Evolutionary conservation across 2,329 filamentous ascomycete genomes (phyloP).

Genomic region (Phyllosticta citriasiana): DNA sequence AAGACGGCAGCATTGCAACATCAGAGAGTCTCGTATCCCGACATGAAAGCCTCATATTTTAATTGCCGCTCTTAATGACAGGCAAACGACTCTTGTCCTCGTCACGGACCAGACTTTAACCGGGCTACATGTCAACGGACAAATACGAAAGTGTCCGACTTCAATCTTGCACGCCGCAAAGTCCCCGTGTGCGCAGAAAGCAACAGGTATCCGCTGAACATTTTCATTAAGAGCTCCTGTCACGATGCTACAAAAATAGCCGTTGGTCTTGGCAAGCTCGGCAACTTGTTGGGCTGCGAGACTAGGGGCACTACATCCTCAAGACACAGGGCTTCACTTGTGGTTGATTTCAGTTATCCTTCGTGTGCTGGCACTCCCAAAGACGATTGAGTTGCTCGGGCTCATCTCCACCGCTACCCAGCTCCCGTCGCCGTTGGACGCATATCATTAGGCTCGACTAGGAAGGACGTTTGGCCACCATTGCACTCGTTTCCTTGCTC

Average conservation of each 20-base stretch:
- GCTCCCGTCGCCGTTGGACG: neutral
- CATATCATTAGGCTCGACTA: neutral
- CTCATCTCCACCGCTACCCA: neutral
- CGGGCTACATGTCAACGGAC: too few species aligned
- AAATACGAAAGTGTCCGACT: too few species aligned
- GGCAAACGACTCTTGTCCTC: too few species aligned
- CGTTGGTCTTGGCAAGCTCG: neutral
- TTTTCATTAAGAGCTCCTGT: too few species aligned
- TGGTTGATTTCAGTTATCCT: neutral
- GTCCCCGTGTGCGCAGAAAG: too few species aligned
- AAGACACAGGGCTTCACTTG: neutral
- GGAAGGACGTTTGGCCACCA: neutral
- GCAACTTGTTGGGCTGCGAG: neutral
- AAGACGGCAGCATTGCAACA: neutral
- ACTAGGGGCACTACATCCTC: neutral
- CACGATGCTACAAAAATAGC: too few species aligned
- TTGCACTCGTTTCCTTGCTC: neutral
- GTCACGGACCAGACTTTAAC: too few species aligned
- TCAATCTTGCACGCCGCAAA: too few species aligned
- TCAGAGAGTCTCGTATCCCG: neutral
- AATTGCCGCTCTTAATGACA: too few species aligned
- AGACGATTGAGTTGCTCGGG: neutral
- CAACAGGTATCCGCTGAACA: too few species aligned
- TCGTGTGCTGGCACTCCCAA: neutral
- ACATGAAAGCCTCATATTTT: neutral